Evolutionary conservation across 23 red algal genomes (phyloP), one percentile per base, ranked within the genome.

Genomic region (Pyropia haitanensis): DNA sequence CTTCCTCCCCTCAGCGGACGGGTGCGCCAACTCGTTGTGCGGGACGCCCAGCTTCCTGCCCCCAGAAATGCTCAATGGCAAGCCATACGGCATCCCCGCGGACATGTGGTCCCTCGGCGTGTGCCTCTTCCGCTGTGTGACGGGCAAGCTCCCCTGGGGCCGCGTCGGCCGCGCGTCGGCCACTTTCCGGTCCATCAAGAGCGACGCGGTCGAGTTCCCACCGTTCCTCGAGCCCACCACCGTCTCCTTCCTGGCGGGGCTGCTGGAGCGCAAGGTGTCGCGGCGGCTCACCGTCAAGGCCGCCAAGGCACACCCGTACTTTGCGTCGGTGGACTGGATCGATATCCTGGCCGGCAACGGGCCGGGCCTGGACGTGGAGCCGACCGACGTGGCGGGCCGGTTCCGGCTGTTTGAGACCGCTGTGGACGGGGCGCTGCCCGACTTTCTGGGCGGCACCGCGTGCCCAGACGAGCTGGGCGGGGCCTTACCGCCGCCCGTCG

Each of bases 31-130:
- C 27, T 79, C 71, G 23, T 73, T 81, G 60, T 94, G 88, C 64
- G 88, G 88, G 5, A 94, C 88, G 46, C 60, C 70, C 56, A 75
- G 77, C 26, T 94, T 85, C 44, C 60, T 94, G 52, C 65, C 88
- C 14, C 88, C 88, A 15, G 88, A 94, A 63, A 74, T 94, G 78
- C 58, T 94, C 20, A 39, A 67, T 56, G 77, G 88, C 18, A 64
- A 67, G n/a, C 44, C 61, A 21, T 81, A 94, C 39, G 67, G 69
- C 51, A 72, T 78, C 64, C 75, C 77, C 31, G 64, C 70, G 15
- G 88, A 94, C 60, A 59, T 81, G 68, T 94, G 88, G 88, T 58
- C 79, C 26, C 63, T 94, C 27, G 88, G 88, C 27, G 55, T 77
- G 15, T 70, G 84, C 68, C 31, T 94, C 63, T 75, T 58, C 51